Conservation (phyloP, 2,329 filamentous ascomycete species). For the Talaromyces islandicus region DNA sequence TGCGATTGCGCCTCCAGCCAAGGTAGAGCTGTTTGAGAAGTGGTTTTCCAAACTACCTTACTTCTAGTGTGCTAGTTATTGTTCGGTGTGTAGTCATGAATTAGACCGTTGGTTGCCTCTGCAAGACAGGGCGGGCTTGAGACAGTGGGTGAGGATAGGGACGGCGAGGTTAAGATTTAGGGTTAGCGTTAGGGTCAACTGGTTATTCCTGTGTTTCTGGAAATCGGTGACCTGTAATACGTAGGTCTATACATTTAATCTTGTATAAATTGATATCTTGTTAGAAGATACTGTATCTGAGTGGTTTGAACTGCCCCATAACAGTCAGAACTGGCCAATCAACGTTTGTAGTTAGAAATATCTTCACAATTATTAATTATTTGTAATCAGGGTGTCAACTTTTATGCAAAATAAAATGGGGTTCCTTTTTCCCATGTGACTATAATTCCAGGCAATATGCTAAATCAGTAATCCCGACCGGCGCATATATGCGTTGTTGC, state of each 20-base stretch:
- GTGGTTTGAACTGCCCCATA: neutral
- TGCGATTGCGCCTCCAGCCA: neutral
- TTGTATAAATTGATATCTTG: neutral
- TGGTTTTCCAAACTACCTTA: neutral
- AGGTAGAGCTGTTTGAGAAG: neutral
- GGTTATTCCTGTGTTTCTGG: too few relatives aligned
- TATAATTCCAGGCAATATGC: neutral
- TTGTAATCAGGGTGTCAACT: neutral
- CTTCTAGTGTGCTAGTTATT: neutral
- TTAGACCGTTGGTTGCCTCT: neutral
- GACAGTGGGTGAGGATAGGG: too few relatives aligned
- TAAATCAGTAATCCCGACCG: neutral
- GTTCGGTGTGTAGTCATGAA: neutral
- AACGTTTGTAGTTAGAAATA: neutral
- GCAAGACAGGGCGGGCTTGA: too few relatives aligned
- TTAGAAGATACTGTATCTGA: neutral
- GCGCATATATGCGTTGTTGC: neutral
- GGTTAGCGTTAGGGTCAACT: too few relatives aligned
- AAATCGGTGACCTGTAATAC: too few relatives aligned
- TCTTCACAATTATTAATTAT: neutral
- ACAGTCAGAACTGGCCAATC: neutral
- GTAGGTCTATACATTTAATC: too few relatives aligned
- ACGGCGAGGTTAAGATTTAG: too few relatives aligned
- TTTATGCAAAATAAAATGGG: neutral
- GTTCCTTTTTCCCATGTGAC: neutral